Evolutionary conservation across 345 rosid species (phyloP).

Genomic region (Heritiera fomes): DNA sequence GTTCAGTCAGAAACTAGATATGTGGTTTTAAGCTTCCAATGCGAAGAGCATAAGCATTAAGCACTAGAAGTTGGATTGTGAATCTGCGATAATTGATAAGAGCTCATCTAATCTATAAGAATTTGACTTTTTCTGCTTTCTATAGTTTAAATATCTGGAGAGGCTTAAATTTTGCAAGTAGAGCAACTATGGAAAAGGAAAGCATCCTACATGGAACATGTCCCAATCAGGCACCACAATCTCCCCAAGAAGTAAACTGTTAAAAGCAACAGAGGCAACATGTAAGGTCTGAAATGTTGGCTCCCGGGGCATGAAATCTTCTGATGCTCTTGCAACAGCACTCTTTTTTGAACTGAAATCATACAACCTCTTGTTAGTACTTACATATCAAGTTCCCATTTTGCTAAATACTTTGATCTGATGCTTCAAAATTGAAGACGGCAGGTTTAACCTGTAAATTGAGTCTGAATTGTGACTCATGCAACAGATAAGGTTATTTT

Average conservation of each 20-base stretch:
- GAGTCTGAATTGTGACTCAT: conserved; percentile 64
- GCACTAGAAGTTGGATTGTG: background rate
- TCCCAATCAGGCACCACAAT: conserved; percentile 64
- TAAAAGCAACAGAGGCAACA: conserved; percentile 57
- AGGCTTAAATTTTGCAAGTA: conserved; percentile 3
- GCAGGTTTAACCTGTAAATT: conserved; percentile 46
- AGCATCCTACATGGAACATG: conserved; percentile 55
- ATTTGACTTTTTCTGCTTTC: background rate
- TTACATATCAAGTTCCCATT: background rate
- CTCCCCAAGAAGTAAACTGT: conserved; percentile 63
- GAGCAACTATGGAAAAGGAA: background rate
- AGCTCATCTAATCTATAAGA: no score
- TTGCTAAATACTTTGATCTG: background rate
- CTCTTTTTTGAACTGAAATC: conserved; percentile 46
- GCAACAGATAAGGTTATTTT: conserved; percentile 52
- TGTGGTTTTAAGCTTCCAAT: background rate
- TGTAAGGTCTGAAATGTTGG: conserved; percentile 58
- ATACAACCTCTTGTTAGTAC: conserved; percentile 20
- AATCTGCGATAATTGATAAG: background rate
- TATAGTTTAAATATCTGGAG: background rate
- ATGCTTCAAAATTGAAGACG: background rate
- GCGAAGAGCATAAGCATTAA: background rate
- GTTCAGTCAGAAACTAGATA: conserved; percentile 1
- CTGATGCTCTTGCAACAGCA: conserved; percentile 59
- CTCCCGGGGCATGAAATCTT: conserved; percentile 66